These are phyloP conservation scores for Coemansia sp. DNA, from an alignment of 192 early-diverging fungal genomes.

Conservation along the genomic window DNA sequence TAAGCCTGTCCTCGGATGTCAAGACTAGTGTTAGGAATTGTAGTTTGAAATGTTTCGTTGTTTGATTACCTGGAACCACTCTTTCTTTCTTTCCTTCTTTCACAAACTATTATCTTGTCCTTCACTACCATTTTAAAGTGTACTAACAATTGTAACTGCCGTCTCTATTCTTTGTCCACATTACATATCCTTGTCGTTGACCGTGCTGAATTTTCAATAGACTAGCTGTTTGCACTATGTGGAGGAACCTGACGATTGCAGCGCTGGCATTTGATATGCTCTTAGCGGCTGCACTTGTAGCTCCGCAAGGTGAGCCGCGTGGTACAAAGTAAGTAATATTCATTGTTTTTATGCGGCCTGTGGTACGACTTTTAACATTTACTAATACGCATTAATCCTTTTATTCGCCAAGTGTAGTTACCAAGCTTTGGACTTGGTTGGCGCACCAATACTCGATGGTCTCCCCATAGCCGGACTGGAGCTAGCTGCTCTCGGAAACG, in stretches of 20 bases:
- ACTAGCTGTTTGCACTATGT: constrained; percentile 22
- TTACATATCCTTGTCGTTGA: not conserved
- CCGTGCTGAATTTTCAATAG: not conserved
- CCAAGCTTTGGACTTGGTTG: not conserved
- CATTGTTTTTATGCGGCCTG: not conserved
- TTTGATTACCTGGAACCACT: not conserved
- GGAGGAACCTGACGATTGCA: constrained; percentile 43
- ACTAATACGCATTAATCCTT: not conserved
- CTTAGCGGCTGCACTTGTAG: constrained; percentile 10
- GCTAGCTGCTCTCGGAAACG: constrained; percentile 6
- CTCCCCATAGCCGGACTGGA: constrained; percentile 40
- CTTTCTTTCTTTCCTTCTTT: not conserved
- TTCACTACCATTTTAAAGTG: not conserved
- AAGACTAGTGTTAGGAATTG: not conserved
- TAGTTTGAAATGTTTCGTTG: not conserved
- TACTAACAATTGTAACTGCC: not conserved
- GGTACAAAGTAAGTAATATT: constrained; percentile 15
- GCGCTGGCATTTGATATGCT: constrained; percentile 41
- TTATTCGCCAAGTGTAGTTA: not conserved
- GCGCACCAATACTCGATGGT: constrained; percentile 27
- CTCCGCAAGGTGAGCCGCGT: constrained; percentile 8
- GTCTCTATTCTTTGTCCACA: not conserved
- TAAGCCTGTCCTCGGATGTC: not conserved
- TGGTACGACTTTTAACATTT: not conserved
- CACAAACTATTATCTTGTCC: not conserved